Percentiles rank a stretch among this genome's conserved stretches.
These are phyloP conservation scores for Didymella pomorum DNA, from an alignment of 2,329 filamentous ascomycete genomes.

Conservation along the genomic window DNA sequence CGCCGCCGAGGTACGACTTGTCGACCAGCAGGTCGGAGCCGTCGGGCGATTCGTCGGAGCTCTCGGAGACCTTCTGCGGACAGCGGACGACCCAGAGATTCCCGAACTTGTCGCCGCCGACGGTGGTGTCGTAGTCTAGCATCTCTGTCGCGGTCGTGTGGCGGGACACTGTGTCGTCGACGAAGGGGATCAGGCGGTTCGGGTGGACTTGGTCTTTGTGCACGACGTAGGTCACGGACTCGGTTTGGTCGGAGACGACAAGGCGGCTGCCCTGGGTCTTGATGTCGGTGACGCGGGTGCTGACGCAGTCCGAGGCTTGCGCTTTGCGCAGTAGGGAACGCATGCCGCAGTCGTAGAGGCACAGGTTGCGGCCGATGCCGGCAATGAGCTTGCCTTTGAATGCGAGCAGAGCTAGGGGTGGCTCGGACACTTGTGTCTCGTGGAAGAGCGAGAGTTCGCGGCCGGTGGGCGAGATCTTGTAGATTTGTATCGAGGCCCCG, in stretches of 20 bases:
- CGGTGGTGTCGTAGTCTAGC: slow-evolving; percentile 96
- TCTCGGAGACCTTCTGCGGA: slow-evolving; percentile 83
- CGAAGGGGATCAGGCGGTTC: slow-evolving; percentile 92
- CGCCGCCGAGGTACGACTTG: slow-evolving; percentile 86
- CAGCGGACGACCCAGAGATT: slow-evolving; percentile 94
- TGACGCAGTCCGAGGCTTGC: slow-evolving; percentile 74
- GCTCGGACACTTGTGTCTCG: slow-evolving; percentile 91
- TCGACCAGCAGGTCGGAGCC: slow-evolving; percentile 92
- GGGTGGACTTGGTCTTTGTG: slow-evolving; percentile 81
- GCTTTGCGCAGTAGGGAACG: slow-evolving; percentile 91
- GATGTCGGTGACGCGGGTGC: slow-evolving; percentile 85
- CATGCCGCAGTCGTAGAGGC: slow-evolving; percentile 92
- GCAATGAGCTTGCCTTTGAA: slow-evolving; percentile 91
- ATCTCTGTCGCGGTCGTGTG: slow-evolving; percentile 93
- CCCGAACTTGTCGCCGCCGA: slow-evolving; percentile 96
- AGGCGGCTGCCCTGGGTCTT: slow-evolving; percentile 92
- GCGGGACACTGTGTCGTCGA: slow-evolving; percentile 85
- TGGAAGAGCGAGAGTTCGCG: slow-evolving; percentile 91
- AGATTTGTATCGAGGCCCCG: slow-evolving; percentile 89
- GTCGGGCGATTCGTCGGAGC: slow-evolving; percentile 90
- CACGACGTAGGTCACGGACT: slow-evolving; percentile 89
- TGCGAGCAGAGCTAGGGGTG: slow-evolving; percentile 85
- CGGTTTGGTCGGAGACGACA: slow-evolving; percentile 88
- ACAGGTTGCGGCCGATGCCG: slow-evolving; percentile 82
- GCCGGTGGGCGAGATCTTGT: slow-evolving; percentile 88